Evolutionary conservation across 139 green algal genomes (phyloP).

Genomic region (Ettlia oleoabundans): DNA sequence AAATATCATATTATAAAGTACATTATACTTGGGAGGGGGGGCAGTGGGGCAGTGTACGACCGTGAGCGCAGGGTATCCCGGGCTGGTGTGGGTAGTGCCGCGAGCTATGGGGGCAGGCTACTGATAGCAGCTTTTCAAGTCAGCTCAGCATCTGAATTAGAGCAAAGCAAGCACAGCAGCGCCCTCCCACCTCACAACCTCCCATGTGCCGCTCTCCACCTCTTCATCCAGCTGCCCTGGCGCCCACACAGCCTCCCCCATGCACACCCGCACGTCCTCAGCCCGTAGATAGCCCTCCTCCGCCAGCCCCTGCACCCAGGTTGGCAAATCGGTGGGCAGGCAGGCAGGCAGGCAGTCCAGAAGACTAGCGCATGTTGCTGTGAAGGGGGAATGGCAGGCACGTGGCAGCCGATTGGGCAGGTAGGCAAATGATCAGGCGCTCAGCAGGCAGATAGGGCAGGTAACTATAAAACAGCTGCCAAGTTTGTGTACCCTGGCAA

Average conservation of each 20-base stretch:
- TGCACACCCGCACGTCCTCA: not conserved
- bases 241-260: slow-evolving; percentile 12
- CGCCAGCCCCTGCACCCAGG: not conserved
- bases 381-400: no score
- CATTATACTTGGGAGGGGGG: no score
- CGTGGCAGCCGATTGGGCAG: no score
- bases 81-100: no score
- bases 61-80: no score
- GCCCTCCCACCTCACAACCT: slow-evolving; percentile 4
- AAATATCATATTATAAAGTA: no score
- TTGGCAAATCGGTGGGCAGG: not conserved
- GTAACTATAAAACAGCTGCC: no score
- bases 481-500: no score
- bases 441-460: no score
- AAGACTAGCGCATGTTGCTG: not conserved
- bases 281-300: not conserved
- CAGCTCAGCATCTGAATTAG: not conserved
- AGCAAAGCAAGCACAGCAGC: not conserved
- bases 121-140: not conserved
- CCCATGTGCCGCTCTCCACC: slow-evolving; percentile 25
- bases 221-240: slow-evolving; percentile 26
- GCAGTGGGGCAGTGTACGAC: no score
- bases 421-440: no score
- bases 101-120: no score
- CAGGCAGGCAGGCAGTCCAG: not conserved